Conservation (phyloP, 164 flowering plant species). For the Malania oleifera region DNA sequence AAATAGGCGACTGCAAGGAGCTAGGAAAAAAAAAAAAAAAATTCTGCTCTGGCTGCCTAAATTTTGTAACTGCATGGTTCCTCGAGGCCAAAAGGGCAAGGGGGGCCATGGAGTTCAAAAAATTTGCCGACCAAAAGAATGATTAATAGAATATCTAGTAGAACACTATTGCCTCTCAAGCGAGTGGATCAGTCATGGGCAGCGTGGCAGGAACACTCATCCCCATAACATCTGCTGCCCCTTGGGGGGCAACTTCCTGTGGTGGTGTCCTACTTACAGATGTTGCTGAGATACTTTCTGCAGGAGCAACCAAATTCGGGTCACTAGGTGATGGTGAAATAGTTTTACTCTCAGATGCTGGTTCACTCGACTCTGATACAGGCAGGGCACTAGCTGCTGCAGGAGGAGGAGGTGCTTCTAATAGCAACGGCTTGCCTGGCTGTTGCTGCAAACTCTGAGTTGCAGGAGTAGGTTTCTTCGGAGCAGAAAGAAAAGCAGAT, state of each 20-base stretch:
- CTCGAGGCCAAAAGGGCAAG: no score
- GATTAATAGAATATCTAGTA: no score
- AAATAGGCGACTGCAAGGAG: no score
- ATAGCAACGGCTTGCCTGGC: slow-evolving; percentile 52
- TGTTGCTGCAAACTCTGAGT: slow-evolving; percentile 39
- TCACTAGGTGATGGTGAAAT: slow-evolving; percentile 9
- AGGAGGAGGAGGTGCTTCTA: slow-evolving; percentile 61
- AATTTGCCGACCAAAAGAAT: no score
- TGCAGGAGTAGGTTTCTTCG: slow-evolving; percentile 43
- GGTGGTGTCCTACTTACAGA: slow-evolving; percentile 8
- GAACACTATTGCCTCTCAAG: slow-evolving; percentile 4
- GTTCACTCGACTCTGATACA: slow-evolving; percentile 7
- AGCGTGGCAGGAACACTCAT: slow-evolving; percentile 11
- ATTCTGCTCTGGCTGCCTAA: no score
- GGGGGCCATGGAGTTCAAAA: no score
- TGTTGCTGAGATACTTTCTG: slow-evolving; percentile 11
- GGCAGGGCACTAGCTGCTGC: slow-evolving; percentile 10
- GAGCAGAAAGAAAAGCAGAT: slow-evolving; percentile 44
- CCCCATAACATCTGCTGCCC: slow-evolving; percentile 10
- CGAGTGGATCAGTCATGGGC: slow-evolving; percentile 15
- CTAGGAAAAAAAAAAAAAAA: no score
- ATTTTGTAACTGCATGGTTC: no score
- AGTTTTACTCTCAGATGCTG: slow-evolving; percentile 1
- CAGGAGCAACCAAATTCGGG: slow-evolving; percentile 10
- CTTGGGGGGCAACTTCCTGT: slow-evolving; percentile 10